Conservation (phyloP, 179 eudicot genomes). For the Silene coronaria region DNA sequence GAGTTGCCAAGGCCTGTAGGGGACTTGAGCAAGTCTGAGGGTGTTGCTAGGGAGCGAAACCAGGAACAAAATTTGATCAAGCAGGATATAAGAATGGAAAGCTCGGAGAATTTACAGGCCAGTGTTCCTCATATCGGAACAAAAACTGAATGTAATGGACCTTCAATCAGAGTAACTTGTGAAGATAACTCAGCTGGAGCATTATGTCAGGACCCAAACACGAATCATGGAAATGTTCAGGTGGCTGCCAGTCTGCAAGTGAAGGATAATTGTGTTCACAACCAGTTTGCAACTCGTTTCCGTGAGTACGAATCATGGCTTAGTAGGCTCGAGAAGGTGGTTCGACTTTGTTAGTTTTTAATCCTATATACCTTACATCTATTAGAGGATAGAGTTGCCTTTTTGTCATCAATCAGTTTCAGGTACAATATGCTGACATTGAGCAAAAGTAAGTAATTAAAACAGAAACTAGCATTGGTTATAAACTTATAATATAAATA, state of each 20-base stretch:
- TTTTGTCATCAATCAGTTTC: not conserved
- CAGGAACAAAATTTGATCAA: too few relatives aligned
- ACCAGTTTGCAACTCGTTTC: not conserved
- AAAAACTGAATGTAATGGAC: too few relatives aligned
- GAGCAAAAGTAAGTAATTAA: not conserved
- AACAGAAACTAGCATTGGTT: too few relatives aligned
- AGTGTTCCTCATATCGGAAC: not conserved
- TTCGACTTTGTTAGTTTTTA: not conserved
- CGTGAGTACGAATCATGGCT: constrained; percentile 10
- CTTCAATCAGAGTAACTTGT: too few relatives aligned
- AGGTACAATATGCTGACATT: not conserved
- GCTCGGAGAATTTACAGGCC: too few relatives aligned
- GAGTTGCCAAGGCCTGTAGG: too few relatives aligned
- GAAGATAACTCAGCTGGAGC: not conserved
- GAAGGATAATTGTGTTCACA: not conserved
- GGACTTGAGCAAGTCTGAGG: too few relatives aligned
- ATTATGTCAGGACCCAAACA: not conserved
- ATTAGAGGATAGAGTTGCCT: not conserved
- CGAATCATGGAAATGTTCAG: not conserved
- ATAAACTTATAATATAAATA: too few relatives aligned
- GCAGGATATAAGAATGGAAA: too few relatives aligned
- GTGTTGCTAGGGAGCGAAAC: too few relatives aligned
- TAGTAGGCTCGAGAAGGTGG: constrained; percentile 1
- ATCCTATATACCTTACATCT: not conserved
- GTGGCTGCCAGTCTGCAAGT: too few relatives aligned